Evolutionary conservation across 2,329 filamentous ascomycete genomes (phyloP), one percentile per base, ranked within the genome.

Genomic region (Dendryphion nanum): DNA sequence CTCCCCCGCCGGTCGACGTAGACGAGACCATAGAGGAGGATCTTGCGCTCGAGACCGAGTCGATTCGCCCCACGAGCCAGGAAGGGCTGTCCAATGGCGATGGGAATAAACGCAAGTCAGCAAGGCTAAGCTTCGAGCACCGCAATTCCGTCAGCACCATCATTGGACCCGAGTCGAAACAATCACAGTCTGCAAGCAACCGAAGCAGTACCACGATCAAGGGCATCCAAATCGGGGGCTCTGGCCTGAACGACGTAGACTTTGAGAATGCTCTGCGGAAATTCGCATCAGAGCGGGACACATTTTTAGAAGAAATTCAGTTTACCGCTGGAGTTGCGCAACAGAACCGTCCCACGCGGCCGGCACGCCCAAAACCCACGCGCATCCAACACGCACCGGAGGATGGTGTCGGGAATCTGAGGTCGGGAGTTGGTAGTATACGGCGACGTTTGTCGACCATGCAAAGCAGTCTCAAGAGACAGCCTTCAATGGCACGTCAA

Each of bases 371-470:
- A 20, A 82, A 86, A 52, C 81, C 90, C 3, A 87, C 94, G 64
- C 85, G 87, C 54, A 86, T 96, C 55, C 53, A 57, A 33, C 48
- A 50, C 28, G 29, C 29, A 8, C 17, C 16, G 10, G 89, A 66
- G 26, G 59, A 95, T 47, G 72, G 70, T 23, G 63, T 65, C 21
- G 66, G 69, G 47, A 71, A 75, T 18, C 60, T 80, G 33, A 75
- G 76, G 55, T 76, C 74, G 12, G 76, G 82, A 63, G 87, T 82
- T 46, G 91, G 91, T 30, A 96, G 89, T 69, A 86, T 98, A 55
- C 81, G 91, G 47, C 82, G 93, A 64, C 88, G 93, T 57, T 86
- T 98, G 68, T 95, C 91, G 53, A 93, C 96, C 57, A 94, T 97
- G 86, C 59, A 63, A 44, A 95, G 86, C 68, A 97, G 90, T 70